Conservation (phyloP, 192 early-diverging fungal genomes). For the Backusella australiensis region DNA sequence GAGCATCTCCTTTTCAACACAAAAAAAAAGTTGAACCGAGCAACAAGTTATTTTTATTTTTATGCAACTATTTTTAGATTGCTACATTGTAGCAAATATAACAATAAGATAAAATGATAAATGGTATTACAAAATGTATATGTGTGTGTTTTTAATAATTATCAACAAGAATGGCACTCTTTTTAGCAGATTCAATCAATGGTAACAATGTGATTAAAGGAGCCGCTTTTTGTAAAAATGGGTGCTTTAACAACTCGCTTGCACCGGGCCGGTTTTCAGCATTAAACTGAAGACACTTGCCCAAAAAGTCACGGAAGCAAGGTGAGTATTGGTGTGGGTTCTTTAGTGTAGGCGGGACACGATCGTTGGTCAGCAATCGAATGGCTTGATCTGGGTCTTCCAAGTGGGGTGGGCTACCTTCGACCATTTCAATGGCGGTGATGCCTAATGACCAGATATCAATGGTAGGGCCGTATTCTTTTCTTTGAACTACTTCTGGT, state of each 20-base stretch:
- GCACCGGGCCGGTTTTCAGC: slow-evolving; percentile 76
- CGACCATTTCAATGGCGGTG: slow-evolving; percentile 96
- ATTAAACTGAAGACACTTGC: slow-evolving; percentile 76
- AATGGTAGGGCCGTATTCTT: slow-evolving; percentile 88
- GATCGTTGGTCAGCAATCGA: slow-evolving; percentile 84
- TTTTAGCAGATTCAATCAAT: slow-evolving; percentile 51
- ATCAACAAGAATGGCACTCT: slow-evolving; percentile 2
- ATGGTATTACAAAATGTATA: neutral
- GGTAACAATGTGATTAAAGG: slow-evolving; percentile 78
- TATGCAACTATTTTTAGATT: neutral
- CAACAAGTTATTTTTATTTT: neutral
- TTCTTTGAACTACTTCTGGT: slow-evolving; percentile 88
- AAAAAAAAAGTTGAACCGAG: too few relatives aligned
- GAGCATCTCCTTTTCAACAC: too few relatives aligned
- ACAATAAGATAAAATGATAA: neutral
- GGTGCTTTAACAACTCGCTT: slow-evolving; percentile 76
- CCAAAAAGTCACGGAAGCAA: slow-evolving; percentile 81
- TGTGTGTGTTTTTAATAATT: neutral
- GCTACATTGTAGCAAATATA: neutral
- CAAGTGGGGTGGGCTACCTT: slow-evolving; percentile 93
- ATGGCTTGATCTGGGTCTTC: slow-evolving; percentile 83
- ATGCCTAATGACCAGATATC: slow-evolving; percentile 96
- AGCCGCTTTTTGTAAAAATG: slow-evolving; percentile 79
- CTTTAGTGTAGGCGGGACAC: slow-evolving; percentile 81
- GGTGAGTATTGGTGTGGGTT: slow-evolving; percentile 74